Percentiles rank a stretch among this genome's conserved stretches.
These are phyloP conservation scores for Pythium oligandrum DNA, from an alignment of 352 stramenopile species.

Conservation along the genomic window DNA sequence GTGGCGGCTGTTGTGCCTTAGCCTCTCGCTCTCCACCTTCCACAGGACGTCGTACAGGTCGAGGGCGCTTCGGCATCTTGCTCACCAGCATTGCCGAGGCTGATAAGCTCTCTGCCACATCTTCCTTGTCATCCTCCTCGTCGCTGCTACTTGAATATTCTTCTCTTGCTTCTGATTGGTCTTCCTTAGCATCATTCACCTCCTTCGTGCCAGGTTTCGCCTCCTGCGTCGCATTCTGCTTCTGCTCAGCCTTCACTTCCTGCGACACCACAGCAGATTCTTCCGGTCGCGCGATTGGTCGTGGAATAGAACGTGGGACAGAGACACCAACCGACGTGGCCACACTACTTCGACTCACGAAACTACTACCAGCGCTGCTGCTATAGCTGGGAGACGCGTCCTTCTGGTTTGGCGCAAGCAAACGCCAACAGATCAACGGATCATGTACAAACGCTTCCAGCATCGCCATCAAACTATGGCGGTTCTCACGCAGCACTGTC, in stretches of 20 bases:
- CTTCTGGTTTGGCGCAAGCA: slow-evolving; percentile 61
- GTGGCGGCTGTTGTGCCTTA: background rate
- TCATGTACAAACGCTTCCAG: slow-evolving; percentile 99
- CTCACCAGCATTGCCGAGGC: slow-evolving; percentile 23
- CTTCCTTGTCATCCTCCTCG: slow-evolving; percentile 18
- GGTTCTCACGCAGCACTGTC: slow-evolving; percentile 95
- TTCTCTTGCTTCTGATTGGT: slow-evolving; percentile 4
- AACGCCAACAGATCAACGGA: slow-evolving; percentile 96
- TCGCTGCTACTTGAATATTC: slow-evolving; percentile 1
- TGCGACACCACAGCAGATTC: slow-evolving; percentile 7
- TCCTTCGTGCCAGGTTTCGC: slow-evolving; percentile 3
- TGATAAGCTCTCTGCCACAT: slow-evolving; percentile 21
- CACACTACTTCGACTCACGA: too few relatives aligned
- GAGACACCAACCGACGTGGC: too few relatives aligned
- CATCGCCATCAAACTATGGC: slow-evolving; percentile 98
- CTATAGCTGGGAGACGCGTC: slow-evolving; percentile 38
- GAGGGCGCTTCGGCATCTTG: slow-evolving; percentile 19
- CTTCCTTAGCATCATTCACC: slow-evolving; percentile 5
- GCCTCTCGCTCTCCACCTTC: slow-evolving; percentile 7
- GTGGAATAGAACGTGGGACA: too few relatives aligned
- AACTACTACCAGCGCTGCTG: background rate
- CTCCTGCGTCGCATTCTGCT: slow-evolving; percentile 22
- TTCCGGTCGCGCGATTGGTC: too few relatives aligned
- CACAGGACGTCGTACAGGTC: slow-evolving; percentile 9
- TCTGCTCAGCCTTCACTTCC: slow-evolving; percentile 17